Percentiles rank a stretch among this genome's conserved stretches.
phyloP scores from a whole-genome alignment of 441 rosid genomes.

The Hura crepitans region DNA sequence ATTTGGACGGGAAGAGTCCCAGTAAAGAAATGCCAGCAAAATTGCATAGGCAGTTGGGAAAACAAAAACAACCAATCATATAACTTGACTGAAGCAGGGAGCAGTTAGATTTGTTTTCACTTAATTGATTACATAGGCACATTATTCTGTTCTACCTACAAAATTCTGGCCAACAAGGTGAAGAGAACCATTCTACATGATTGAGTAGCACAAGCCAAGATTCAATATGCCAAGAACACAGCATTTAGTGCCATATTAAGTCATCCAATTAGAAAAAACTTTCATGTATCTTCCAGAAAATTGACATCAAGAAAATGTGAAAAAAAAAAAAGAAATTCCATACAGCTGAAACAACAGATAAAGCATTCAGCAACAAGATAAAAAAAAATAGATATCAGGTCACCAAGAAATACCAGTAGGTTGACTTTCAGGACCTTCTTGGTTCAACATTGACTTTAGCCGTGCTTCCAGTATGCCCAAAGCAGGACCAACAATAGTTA shows the following conservation, averaged over 20 bases:
- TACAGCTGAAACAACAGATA: neutral
- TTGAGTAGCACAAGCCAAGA: neutral
- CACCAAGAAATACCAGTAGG: slow-evolving; percentile 34
- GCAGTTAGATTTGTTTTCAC: neutral
- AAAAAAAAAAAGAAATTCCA: neutral
- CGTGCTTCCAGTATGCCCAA: slow-evolving; percentile 60
- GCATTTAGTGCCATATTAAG: neutral
- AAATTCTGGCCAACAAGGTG: neutral
- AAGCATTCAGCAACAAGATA: neutral
- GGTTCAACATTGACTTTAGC: slow-evolving; percentile 52
- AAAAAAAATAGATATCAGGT: slow-evolving; percentile 3
- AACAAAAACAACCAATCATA: neutral
- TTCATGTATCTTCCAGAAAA: slow-evolving; percentile 14
- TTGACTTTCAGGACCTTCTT: slow-evolving; percentile 35
- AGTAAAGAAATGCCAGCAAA: neutral
- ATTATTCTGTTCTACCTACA: slow-evolving; percentile 5
- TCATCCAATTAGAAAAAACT: neutral
- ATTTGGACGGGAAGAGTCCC: neutral
- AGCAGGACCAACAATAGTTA: slow-evolving; percentile 74
- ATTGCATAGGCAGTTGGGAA: neutral
- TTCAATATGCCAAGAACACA: slow-evolving; percentile 2
- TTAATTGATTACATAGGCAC: slow-evolving; percentile 6
- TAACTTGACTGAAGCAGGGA: slow-evolving; percentile 3
- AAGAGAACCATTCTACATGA: neutral
- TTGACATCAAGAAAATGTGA: neutral